These are phyloP conservation scores for Sarocladium brachiariae DNA, from an alignment of 2,329 filamentous ascomycete genomes.

Conservation along the genomic window DNA sequence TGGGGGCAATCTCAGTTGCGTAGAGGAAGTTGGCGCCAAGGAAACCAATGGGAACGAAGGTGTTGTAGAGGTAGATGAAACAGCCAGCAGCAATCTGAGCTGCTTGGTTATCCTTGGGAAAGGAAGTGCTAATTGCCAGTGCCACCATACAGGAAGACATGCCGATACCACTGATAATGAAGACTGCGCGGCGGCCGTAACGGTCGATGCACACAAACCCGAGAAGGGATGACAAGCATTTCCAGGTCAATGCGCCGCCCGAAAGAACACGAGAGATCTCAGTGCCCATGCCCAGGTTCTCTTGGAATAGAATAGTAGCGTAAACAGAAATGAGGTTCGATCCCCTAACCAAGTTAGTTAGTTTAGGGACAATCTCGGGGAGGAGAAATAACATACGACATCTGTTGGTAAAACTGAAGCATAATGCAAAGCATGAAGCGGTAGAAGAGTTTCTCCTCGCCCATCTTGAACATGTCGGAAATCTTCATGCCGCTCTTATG, in stretches of 20 bases:
- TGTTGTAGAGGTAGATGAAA: constrained; percentile 54
- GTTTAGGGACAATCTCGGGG: background rate
- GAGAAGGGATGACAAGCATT: constrained; percentile 44
- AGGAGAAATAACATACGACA: constrained; percentile 11
- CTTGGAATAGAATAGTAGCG: constrained; percentile 31
- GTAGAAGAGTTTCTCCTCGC: constrained; percentile 42
- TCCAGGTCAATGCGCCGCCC: constrained; percentile 47
- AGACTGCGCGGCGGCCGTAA: constrained; percentile 41
- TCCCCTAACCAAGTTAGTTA: constrained; percentile 1
- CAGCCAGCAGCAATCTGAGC: constrained; percentile 45
- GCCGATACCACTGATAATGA: constrained; percentile 43
- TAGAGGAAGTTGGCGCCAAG: constrained; percentile 54
- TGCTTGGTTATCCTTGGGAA: constrained; percentile 34
- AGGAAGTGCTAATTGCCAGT: constrained; percentile 45
- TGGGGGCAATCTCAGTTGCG: constrained; percentile 50
- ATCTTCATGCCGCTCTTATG: constrained; percentile 28
- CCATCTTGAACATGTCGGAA: constrained; percentile 39
- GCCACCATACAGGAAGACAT: constrained; percentile 50
- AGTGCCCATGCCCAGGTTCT: constrained; percentile 31
- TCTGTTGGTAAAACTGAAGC: constrained; percentile 24
- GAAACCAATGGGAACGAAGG: constrained; percentile 29
- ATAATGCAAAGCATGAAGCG: constrained; percentile 28
- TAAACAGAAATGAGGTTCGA: constrained; percentile 35
- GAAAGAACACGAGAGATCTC: constrained; percentile 35
- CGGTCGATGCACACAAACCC: constrained; percentile 44